phyloP scores from a whole-genome alignment of 2,329 filamentous ascomycete species.

The Pseudogymnoascus sp. region DNA sequence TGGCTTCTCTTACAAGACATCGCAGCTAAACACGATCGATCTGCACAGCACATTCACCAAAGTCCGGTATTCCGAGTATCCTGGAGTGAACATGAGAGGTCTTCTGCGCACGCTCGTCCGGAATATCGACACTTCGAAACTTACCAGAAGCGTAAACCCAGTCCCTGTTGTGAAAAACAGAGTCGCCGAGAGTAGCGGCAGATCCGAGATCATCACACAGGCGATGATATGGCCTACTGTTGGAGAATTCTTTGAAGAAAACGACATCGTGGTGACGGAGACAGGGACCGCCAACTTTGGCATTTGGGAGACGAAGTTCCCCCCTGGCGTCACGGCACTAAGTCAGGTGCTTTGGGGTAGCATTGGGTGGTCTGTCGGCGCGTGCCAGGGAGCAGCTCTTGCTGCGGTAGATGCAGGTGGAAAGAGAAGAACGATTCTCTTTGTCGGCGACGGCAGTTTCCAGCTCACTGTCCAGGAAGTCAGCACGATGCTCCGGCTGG shows the following conservation, averaged over 20 bases:
- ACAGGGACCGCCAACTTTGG: conserved; percentile 85
- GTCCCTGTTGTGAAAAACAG: conserved; percentile 47
- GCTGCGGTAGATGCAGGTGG: conserved; percentile 56
- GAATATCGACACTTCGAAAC: conserved; percentile 45
- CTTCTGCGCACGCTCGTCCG: conserved; percentile 64
- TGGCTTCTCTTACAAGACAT: conserved; percentile 72
- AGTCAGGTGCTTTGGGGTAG: conserved; percentile 68
- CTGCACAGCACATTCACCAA: conserved; percentile 67
- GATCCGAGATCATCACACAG: conserved; percentile 49
- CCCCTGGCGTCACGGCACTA: conserved; percentile 65
- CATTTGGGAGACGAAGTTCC: conserved; percentile 78
- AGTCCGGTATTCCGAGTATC: conserved; percentile 72
- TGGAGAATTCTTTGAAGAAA: conserved; percentile 59
- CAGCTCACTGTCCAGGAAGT: conserved; percentile 79
- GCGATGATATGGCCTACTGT: conserved; percentile 70
- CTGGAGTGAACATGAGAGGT: conserved; percentile 66
- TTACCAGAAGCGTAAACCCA: conserved; percentile 37
- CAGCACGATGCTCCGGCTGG: conserved; percentile 70
- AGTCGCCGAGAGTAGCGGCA: conserved; percentile 34
- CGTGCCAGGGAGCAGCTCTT: conserved; percentile 60
- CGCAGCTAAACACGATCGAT: conserved; percentile 68
- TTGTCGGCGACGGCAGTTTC: conserved; percentile 83
- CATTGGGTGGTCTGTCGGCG: conserved; percentile 56
- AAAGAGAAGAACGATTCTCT: conserved; percentile 59
- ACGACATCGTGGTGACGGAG: conserved; percentile 76